These are phyloP conservation scores for Theobroma cacao DNA, from an alignment of 345 rosid species.

Conservation along the genomic window DNA sequence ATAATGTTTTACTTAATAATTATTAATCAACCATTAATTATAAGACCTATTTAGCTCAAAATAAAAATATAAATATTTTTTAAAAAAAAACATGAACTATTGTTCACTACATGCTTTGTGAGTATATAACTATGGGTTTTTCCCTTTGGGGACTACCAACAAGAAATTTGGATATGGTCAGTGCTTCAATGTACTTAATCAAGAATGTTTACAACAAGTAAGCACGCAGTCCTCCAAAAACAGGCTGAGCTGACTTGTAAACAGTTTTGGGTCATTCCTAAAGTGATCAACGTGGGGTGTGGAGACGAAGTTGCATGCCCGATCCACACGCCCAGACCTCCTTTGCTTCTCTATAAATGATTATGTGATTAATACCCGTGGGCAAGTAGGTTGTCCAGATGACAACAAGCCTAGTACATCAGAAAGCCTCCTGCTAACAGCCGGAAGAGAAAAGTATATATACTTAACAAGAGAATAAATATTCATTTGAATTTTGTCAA, in stretches of 20 bases:
- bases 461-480: too few relatives aligned
- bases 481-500: too few relatives aligned
- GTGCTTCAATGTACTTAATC: neutral
- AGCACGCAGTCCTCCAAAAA: constrained; percentile 77
- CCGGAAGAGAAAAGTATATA: too few relatives aligned
- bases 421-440: constrained; percentile 89
- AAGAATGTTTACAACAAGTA: constrained; percentile 43
- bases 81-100: too few relatives aligned
- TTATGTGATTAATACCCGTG: constrained; percentile 89
- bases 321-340: constrained; percentile 73
- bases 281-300: constrained; percentile 99
- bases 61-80: too few relatives aligned
- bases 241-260: constrained; percentile 67
- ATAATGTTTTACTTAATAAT: too few relatives aligned
- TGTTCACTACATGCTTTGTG: too few relatives aligned
- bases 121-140: too few relatives aligned
- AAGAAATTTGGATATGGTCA: neutral
- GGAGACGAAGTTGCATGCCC: constrained; percentile 87
- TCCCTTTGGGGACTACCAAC: too few relatives aligned
- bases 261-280: constrained; percentile 83
- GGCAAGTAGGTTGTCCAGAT: constrained; percentile 80
- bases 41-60: too few relatives aligned
- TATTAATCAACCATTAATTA: too few relatives aligned
- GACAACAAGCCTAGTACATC: constrained; percentile 63
- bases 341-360: constrained; percentile 81